These are phyloP conservation scores for Lipomyces sp. DNA, from an alignment of 805 yeast species.

Conservation along the genomic window DNA sequence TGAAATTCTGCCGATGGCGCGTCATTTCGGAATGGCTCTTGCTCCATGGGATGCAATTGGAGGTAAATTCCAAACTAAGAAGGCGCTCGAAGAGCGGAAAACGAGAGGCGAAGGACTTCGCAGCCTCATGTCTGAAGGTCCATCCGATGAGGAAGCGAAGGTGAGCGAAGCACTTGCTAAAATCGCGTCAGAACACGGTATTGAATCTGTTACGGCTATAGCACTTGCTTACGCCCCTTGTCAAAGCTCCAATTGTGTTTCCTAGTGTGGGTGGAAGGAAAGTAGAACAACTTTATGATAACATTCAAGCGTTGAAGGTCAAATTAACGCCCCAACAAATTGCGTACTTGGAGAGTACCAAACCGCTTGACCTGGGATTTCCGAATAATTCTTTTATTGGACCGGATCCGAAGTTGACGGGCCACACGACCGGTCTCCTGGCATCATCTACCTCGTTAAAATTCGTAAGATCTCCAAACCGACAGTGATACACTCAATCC, in stretches of 20 bases:
- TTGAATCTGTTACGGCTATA: background rate
- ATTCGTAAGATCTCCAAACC: no score
- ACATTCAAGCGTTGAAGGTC: constrained; percentile 6
- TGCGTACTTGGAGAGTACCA: constrained; percentile 20
- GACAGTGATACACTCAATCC: no score
- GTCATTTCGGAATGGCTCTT: constrained; percentile 40
- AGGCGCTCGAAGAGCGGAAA: background rate
- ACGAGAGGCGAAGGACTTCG: background rate
- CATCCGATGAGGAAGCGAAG: background rate
- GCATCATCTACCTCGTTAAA: no score
- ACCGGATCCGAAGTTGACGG: constrained; percentile 4
- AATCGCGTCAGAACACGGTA: background rate
- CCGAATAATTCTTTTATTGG: constrained; percentile 26
- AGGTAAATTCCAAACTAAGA: constrained; percentile 7
- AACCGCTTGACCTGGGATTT: constrained; percentile 36
- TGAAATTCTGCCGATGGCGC: constrained; percentile 41
- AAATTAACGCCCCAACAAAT: background rate
- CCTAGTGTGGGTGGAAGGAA: background rate
- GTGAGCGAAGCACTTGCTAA: background rate
- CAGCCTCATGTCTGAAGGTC: background rate
- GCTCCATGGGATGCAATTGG: constrained; percentile 41
- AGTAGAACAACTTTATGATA: background rate
- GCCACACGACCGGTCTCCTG: background rate
- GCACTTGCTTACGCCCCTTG: constrained; percentile 4
- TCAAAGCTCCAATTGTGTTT: background rate